Conservation (phyloP, 805 yeast genomes). For the Starmerella powellii region DNA sequence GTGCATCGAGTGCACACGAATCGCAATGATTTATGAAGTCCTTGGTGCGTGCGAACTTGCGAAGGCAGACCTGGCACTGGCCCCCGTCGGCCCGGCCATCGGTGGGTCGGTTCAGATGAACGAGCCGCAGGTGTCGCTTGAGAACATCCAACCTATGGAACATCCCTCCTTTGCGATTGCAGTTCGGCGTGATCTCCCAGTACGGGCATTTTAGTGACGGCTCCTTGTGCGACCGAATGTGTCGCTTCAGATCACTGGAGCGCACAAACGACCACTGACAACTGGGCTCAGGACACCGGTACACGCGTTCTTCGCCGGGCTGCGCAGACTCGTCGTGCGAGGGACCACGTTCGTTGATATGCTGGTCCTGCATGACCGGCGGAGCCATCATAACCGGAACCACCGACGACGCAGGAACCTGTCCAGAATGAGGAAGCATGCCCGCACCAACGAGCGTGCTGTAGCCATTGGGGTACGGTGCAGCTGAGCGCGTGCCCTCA, state of each 20-base stretch:
- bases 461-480: no score
- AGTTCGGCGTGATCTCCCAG: slow-evolving; percentile 55
- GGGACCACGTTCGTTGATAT: neutral
- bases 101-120: slow-evolving; percentile 45
- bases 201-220: slow-evolving; percentile 64
- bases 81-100: slow-evolving; percentile 42
- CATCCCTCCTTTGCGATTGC: slow-evolving; percentile 67
- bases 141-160: slow-evolving; percentile 64
- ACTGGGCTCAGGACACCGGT: slow-evolving; percentile 30
- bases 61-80: slow-evolving; percentile 54
- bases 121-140: slow-evolving; percentile 57
- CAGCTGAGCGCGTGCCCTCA: no score
- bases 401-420: no score
- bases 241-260: slow-evolving; percentile 57
- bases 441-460: no score
- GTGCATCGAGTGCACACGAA: slow-evolving; percentile 39
- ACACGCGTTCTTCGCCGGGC: slow-evolving; percentile 9
- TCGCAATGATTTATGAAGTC: slow-evolving; percentile 53
- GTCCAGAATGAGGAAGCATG: no score
- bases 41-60: slow-evolving; percentile 42
- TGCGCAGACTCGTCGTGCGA: neutral
- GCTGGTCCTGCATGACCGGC: neutral
- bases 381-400: no score
- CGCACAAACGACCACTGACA: slow-evolving; percentile 65
- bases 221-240: slow-evolving; percentile 49